A percentile compares a stretch with the other conserved stretches of the same genome.
These are phyloP conservation scores for Nakazawaea ernobii DNA, from an alignment of 805 yeast species.

Conservation along the genomic window DNA sequence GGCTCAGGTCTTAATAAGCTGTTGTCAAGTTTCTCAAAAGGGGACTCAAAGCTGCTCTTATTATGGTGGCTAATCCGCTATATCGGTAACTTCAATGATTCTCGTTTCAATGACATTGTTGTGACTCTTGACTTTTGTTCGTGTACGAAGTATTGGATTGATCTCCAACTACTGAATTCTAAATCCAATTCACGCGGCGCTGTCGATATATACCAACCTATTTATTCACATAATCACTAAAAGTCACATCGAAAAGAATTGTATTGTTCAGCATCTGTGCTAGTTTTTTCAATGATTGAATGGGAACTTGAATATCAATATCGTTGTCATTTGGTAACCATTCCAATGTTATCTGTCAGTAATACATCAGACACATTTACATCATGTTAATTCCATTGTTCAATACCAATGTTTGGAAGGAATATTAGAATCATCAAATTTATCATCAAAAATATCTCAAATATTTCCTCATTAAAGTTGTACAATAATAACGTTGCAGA, in stretches of 20 bases:
- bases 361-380: constrained; percentile 19
- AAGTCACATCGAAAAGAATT: constrained; percentile 26
- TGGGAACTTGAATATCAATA: constrained; percentile 32
- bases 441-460: too few species aligned
- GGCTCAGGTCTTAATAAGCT: constrained; percentile 2
- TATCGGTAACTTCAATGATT: constrained; percentile 43
- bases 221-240: constrained; percentile 1
- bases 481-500: too few species aligned
- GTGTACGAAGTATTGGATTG: constrained; percentile 26
- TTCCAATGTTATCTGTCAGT: constrained; percentile 30
- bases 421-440: too few species aligned
- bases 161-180: constrained; percentile 27
- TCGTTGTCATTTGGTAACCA: constrained; percentile 39
- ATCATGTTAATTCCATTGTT: too few species aligned
- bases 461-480: too few species aligned
- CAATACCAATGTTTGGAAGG: too few species aligned
- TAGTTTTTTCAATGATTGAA: constrained; percentile 33
- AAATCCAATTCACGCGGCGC: constrained; percentile 21
- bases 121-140: constrained; percentile 35
- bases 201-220: constrained; percentile 13
- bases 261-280: constrained; percentile 31
- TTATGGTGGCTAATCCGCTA: constrained; percentile 23
- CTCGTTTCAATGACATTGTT: constrained; percentile 29
- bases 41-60: not conserved
- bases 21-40: not conserved